These are phyloP conservation scores for Metschnikowia rubicola DNA, from an alignment of 805 yeast genomes.

Conservation along the genomic window DNA sequence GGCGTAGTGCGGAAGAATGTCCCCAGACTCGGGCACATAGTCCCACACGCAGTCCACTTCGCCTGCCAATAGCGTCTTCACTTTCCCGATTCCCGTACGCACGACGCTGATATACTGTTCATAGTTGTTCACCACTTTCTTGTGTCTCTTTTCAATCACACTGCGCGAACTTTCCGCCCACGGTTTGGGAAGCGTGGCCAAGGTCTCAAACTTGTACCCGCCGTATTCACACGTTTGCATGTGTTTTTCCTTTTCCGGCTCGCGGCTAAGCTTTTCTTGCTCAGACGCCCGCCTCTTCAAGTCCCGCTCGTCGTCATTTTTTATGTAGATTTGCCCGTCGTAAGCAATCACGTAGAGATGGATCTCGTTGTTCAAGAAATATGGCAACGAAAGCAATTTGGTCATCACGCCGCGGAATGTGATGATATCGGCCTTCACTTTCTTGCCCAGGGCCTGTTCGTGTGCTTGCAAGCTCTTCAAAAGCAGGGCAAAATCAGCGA, in stretches of 20 bases:
- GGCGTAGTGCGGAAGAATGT: constrained; percentile 68
- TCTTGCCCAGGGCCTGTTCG: constrained; percentile 49
- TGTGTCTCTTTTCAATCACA: constrained; percentile 63
- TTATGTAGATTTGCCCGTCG: constrained; percentile 73
- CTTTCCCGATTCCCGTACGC: constrained; percentile 75
- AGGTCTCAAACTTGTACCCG: constrained; percentile 83
- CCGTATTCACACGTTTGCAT: constrained; percentile 47
- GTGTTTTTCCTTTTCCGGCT: constrained; percentile 26
- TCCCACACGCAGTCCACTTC: constrained; percentile 93
- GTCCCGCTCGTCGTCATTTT: constrained; percentile 44
- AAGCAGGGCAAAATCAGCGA: constrained; percentile 56
- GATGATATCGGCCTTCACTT: constrained; percentile 60
- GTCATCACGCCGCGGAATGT: constrained; percentile 87
- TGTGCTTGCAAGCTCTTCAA: constrained; percentile 51
- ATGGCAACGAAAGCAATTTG: constrained; percentile 65
- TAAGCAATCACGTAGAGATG: constrained; percentile 62
- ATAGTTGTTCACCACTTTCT: constrained; percentile 59
- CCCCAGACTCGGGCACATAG: constrained; percentile 52
- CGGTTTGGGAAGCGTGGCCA: constrained; percentile 73
- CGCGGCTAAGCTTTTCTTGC: constrained; percentile 8
- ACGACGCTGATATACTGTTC: constrained; percentile 83
- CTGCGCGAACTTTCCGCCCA: constrained; percentile 66
- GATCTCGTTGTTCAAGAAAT: constrained; percentile 51
- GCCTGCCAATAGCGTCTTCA: constrained; percentile 70
- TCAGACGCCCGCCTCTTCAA: constrained; percentile 25